Evolutionary conservation across 2,329 filamentous ascomycete species (phyloP), one percentile per base, ranked within the genome.

Genomic region (Scolecobasidium constrictum): DNA sequence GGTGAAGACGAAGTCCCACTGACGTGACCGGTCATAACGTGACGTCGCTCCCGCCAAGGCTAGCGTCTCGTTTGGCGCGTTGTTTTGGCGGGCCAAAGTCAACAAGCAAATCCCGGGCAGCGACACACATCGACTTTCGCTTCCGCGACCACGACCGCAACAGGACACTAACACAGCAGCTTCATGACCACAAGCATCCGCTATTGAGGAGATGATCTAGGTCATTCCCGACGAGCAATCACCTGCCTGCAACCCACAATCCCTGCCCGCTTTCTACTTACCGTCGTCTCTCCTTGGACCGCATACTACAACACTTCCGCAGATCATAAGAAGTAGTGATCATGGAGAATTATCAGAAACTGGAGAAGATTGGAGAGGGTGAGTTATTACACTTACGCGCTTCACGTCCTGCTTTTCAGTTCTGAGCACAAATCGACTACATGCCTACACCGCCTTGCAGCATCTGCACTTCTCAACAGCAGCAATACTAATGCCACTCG

Each of bases 311-410:
- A n/a, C n/a, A n/a, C n/a, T n/a, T n/a, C n/a, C n/a, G n/a, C n/a
- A n/a, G n/a, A n/a, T n/a, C n/a, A n/a, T n/a, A n/a, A n/a, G n/a
- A n/a, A n/a, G n/a, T n/a, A n/a, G n/a, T n/a, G 9, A 42, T 11
- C 38, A 94, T 94, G 87, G 86, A 94, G 65, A 93, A 94, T 67
- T 94, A 94, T 64, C 85, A 94, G 67, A 93, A 93, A 69, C 76
- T 94, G 57, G 87, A 94, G 70, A 94, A 94, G 73, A 87, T 94
- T 57, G 87, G 87, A 64, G 87, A 94, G 77, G 87, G 87, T 92
- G 68, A 55, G 26, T n/a, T 31, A 31, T n/a, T 31, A 31, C 26
- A 31, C n/a, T n/a, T 31, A 31, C 26, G 26, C n/a, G n/a, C n/a
- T n/a, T n/a, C n/a, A n/a, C n/a, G n/a, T n/a, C n/a, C n/a, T n/a